Evolutionary conservation across 352 stramenopile species (phyloP).

Genomic region (Globisporangium cederbergense): DNA sequence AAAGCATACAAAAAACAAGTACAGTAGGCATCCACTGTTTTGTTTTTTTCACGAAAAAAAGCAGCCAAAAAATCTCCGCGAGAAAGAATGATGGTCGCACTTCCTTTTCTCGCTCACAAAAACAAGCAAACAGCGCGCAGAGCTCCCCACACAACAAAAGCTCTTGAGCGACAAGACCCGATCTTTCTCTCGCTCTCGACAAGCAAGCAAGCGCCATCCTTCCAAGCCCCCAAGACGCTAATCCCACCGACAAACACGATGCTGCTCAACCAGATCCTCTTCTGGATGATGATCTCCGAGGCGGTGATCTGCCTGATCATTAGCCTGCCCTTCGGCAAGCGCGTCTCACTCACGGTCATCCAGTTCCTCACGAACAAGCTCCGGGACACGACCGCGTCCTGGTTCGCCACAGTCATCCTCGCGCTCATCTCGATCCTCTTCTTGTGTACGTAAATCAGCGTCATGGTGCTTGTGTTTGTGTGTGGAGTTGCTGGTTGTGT

Average conservation of each 20-base stretch:
- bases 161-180: conserved; percentile 1
- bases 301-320: conserved; percentile 46
- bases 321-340: conserved; percentile 59
- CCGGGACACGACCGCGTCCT: conserved; percentile 41
- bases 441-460: conserved; percentile 42
- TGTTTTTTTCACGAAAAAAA: no score
- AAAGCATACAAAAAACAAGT: no score
- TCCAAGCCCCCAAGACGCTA: neutral
- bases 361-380: conserved; percentile 50
- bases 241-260: conserved; percentile 10
- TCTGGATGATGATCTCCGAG: conserved; percentile 54
- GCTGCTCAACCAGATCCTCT: conserved; percentile 47
- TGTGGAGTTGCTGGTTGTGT: neutral
- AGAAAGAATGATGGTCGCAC: neutral
- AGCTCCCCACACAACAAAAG: neutral
- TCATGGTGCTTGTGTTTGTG: no score
- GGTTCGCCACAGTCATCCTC: conserved; percentile 48
- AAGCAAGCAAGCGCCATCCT: neutral
- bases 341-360: conserved; percentile 46
- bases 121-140: no score
- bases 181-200: conserved; percentile 6
- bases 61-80: no score
- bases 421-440: conserved; percentile 68
- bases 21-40: no score
- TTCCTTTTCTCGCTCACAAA: no score